These are phyloP conservation scores for Eudorina sp. DNA, from an alignment of 139 green algal genomes.

Conservation along the genomic window DNA sequence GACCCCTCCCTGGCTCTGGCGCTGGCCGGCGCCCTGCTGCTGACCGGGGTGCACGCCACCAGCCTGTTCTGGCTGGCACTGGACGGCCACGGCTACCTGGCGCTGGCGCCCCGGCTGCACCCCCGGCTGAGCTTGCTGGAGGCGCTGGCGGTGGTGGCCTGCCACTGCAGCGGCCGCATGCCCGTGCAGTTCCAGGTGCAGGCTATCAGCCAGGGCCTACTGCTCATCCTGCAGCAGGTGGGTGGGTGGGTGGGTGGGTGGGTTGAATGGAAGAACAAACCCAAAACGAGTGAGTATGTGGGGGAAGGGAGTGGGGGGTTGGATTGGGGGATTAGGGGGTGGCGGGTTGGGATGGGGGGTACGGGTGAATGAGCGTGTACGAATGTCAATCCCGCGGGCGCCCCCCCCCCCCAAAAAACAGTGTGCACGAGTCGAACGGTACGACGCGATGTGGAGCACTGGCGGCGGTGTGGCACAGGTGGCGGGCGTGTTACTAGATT, in stretches of 20 bases:
- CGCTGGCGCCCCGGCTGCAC: not conserved
- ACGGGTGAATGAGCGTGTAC: not conserved
- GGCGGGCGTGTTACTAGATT: too few species aligned
- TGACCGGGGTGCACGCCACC: not conserved
- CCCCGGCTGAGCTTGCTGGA: not conserved
- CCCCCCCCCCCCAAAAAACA: too few species aligned
- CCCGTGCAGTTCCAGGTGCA: conserved; percentile 49
- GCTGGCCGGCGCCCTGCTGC: not conserved
- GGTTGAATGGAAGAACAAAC: too few species aligned
- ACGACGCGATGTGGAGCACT: too few species aligned
- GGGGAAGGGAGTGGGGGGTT: too few species aligned
- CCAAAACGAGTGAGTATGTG: not conserved
- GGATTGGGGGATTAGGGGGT: not conserved
- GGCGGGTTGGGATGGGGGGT: not conserved
- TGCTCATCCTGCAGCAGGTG: conserved; percentile 42
- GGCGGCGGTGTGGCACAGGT: too few species aligned
- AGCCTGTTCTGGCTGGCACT: not conserved
- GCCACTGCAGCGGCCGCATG: not conserved
- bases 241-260: not conserved
- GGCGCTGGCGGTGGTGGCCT: not conserved
- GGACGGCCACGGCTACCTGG: not conserved
- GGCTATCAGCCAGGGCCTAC: not conserved
- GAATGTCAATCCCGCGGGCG: not conserved
- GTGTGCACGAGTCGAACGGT: too few species aligned
- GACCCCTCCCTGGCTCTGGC: not conserved